A percentile compares a stretch with the other conserved stretches of the same genome.
phyloP scores from a whole-genome alignment of 2,329 filamentous ascomycete species.

The Botrytis sinoallii region DNA sequence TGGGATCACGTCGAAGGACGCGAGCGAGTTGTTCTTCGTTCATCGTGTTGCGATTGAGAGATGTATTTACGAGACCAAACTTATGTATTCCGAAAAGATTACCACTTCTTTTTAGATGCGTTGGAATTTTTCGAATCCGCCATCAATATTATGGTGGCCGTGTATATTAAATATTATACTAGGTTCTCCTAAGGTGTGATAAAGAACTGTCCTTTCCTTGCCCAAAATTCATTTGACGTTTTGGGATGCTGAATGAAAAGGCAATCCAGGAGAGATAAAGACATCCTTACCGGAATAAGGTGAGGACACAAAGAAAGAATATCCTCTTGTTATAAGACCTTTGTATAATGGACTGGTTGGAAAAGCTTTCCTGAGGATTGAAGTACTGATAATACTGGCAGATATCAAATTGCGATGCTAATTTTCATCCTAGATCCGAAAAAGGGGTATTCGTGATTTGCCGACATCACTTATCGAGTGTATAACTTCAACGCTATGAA shows the following conservation, averaged over 20 bases:
- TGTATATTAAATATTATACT: not conserved
- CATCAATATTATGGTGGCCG: not conserved
- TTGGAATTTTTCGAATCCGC: not conserved
- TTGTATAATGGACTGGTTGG: not conserved
- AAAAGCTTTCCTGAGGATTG: not conserved
- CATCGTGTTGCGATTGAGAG: not conserved
- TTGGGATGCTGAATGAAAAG: not conserved
- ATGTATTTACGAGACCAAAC: not conserved
- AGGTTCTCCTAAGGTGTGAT: not conserved
- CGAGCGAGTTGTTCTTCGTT: not conserved
- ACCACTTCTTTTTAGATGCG: not conserved
- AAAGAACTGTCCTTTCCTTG: not conserved
- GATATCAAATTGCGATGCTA: not conserved
- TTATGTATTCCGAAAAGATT: not conserved
- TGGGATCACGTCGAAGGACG: not conserved
- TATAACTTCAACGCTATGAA: not conserved
- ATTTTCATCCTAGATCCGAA: not conserved
- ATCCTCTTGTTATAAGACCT: too few relatives aligned
- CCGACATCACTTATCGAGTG: not conserved
- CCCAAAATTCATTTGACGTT: not conserved
- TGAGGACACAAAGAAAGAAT: not conserved
- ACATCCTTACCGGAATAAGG: not conserved
- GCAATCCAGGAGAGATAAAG: not conserved
- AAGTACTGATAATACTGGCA: not conserved
- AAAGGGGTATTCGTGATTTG: not conserved